phyloP scores from a whole-genome alignment of 768 basidiomycete species.

The Lentinus tigrinus region DNA sequence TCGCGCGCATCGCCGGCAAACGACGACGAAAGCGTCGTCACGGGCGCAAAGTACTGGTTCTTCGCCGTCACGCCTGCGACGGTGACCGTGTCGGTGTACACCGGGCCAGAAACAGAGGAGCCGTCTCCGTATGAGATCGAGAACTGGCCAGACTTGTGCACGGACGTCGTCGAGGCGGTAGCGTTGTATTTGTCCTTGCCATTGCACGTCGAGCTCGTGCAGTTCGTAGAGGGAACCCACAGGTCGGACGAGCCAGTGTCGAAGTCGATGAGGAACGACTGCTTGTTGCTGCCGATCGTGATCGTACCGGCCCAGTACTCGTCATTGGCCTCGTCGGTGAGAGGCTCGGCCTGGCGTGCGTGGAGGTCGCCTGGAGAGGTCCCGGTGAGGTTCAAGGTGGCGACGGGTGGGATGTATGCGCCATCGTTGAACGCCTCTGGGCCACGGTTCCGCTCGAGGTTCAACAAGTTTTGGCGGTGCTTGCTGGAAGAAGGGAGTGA shows the following conservation, averaged over 20 bases:
- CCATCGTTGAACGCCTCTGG: constrained; percentile 22
- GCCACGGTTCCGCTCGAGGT: constrained; percentile 34
- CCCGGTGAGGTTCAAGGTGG: constrained; percentile 3
- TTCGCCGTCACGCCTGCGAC: constrained; percentile 19
- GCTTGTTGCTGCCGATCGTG: constrained; percentile 37
- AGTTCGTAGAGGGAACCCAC: constrained; percentile 23
- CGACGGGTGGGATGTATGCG: constrained; percentile 31
- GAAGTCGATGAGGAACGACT: constrained; percentile 40
- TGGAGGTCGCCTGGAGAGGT: background rate
- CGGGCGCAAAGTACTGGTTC: constrained; percentile 24
- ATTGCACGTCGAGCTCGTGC: constrained; percentile 20
- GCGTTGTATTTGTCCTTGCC: constrained; percentile 19
- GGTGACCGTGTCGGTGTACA: constrained; percentile 33
- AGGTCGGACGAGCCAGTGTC: constrained; percentile 35
- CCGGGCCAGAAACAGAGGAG: constrained; percentile 31
- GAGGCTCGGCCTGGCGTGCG: constrained; percentile 33
- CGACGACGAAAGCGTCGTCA: constrained; percentile 17
- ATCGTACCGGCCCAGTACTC: constrained; percentile 41
- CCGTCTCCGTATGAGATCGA: constrained; percentile 41
- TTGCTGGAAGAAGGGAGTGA: constrained; percentile 27
- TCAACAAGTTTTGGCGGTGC: constrained; percentile 38
- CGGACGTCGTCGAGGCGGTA: constrained; percentile 24
- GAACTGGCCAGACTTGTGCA: constrained; percentile 29
- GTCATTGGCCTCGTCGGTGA: constrained; percentile 36
- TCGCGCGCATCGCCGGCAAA: constrained; percentile 17